These are phyloP conservation scores for Gracilaria domingensis DNA, from an alignment of 23 red algal genomes.

Conservation along the genomic window DNA sequence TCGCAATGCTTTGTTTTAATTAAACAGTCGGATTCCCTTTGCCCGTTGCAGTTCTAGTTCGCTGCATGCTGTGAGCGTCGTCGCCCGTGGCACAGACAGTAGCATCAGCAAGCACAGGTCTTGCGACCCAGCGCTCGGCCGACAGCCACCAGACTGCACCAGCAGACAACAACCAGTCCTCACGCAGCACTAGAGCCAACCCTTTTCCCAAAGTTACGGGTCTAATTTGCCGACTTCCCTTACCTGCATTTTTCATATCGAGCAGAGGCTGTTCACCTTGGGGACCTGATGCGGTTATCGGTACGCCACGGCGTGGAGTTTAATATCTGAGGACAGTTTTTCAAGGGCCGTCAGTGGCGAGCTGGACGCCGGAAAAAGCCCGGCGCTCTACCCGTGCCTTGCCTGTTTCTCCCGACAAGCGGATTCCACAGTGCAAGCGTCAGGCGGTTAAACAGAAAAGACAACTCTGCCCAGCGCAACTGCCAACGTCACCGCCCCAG, in stretches of 20 bases:
- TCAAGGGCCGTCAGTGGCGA: conserved; percentile 63
- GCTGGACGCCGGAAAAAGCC: conserved; percentile 63
- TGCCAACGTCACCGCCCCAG: conserved; percentile 67
- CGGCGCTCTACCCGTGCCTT: conserved; percentile 45
- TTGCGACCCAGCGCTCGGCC: background rate
- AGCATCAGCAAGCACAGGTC: conserved; percentile 1
- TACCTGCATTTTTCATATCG: conserved; percentile 41
- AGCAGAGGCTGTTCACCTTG: conserved; percentile 81
- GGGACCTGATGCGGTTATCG: conserved; percentile 89
- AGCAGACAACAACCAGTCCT: conserved; percentile 25
- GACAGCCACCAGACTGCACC: background rate
- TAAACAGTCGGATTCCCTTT: conserved; percentile 38
- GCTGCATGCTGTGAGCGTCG: conserved; percentile 34
- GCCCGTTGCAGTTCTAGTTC: conserved; percentile 44
- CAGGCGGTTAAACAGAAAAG: conserved; percentile 74
- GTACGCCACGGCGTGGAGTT: conserved; percentile 78
- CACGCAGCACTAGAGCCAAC: conserved; percentile 54
- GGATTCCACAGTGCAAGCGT: conserved; percentile 73
- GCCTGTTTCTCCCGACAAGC: conserved; percentile 86
- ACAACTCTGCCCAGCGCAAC: conserved; percentile 68
- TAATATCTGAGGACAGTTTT: conserved; percentile 49
- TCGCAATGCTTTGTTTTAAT: conserved; percentile 51
- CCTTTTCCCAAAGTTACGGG: conserved; percentile 57
- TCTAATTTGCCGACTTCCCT: conserved; percentile 33
- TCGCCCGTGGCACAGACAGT: background rate